These are phyloP conservation scores for Zizania palustris DNA, from an alignment of 202 grass and related monocot species.

Conservation along the genomic window DNA sequence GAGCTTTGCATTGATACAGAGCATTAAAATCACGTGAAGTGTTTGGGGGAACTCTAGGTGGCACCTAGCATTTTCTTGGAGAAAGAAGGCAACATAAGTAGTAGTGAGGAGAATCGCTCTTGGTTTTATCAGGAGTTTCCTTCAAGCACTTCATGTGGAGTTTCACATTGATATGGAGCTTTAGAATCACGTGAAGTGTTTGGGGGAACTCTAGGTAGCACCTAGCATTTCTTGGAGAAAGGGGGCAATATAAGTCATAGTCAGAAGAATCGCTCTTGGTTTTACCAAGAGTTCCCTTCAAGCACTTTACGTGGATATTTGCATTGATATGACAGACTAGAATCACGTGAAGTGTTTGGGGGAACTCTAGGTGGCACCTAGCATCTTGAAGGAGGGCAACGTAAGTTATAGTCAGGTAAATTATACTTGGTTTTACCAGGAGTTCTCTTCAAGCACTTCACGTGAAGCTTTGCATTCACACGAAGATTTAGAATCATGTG, in stretches of 20 bases:
- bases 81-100: slow-evolving; percentile 15
- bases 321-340: not conserved
- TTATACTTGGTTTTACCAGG: not conserved
- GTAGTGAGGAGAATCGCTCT: not conserved
- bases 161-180: not conserved
- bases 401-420: not conserved
- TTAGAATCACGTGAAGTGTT: slow-evolving; percentile 36
- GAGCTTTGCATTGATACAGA: not conserved
- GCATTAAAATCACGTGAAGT: not conserved
- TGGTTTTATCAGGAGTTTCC: slow-evolving; percentile 29
- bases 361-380: slow-evolving; percentile 34
- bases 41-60: slow-evolving; percentile 45
- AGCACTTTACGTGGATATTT: slow-evolving; percentile 9
- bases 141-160: slow-evolving; percentile 34
- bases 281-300: slow-evolving; percentile 37
- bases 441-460: slow-evolving; percentile 36
- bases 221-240: not conserved
- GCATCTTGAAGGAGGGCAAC: not conserved
- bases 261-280: not conserved
- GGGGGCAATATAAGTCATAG: not conserved
- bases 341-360: slow-evolving; percentile 41
- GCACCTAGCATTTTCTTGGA: not conserved
- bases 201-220: slow-evolving; percentile 38
- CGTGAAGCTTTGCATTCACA: not conserved
- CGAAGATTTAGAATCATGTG: not conserved